A percentile compares a stretch with the other conserved stretches of the same genome.
These are phyloP conservation scores for Schwanniomyces pseudopolymorphus DNA, from an alignment of 805 yeast genomes.

Conservation along the genomic window DNA sequence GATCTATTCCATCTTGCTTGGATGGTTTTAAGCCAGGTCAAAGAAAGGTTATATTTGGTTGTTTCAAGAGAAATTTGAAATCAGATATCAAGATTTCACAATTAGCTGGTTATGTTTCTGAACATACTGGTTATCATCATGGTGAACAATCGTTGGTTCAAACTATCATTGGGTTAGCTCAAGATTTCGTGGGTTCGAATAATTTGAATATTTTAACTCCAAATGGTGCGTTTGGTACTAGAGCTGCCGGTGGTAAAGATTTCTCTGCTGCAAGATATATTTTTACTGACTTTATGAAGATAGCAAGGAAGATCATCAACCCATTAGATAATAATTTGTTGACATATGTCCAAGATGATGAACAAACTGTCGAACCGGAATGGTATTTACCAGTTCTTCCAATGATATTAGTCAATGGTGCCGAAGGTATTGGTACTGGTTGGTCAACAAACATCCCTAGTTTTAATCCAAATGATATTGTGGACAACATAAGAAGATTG, in stretches of 20 bases:
- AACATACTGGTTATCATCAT: constrained; percentile 90
- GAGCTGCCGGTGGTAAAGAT: constrained; percentile 97
- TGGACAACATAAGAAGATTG: constrained; percentile 66
- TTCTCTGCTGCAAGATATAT: constrained; percentile 98
- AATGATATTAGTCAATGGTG: constrained; percentile 90
- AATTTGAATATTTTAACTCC: constrained; percentile 84
- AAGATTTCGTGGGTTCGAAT: constrained; percentile 90
- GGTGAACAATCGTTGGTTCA: constrained; percentile 88
- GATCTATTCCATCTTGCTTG: constrained; percentile 90
- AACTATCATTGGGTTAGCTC: constrained; percentile 92
- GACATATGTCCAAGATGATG: constrained; percentile 87
- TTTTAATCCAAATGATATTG: constrained; percentile 83
- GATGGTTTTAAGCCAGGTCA: constrained; percentile 98
- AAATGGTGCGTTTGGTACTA: constrained; percentile 93
- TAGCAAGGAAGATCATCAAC: constrained; percentile 76
- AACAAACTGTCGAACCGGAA: constrained; percentile 89
- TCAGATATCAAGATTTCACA: constrained; percentile 87
- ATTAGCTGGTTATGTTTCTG: constrained; percentile 85
- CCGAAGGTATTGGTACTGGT: constrained; percentile 98
- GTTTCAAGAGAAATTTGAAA: constrained; percentile 75
- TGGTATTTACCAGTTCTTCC: constrained; percentile 95
- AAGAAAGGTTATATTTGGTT: constrained; percentile 86
- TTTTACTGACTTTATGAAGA: constrained; percentile 75
- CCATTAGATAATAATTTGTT: constrained; percentile 77
- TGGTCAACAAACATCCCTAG: constrained; percentile 95